Evolutionary conservation across 2,329 filamentous ascomycete genomes (phyloP), one percentile per base, ranked within the genome.

Genomic region (Penicillium sp.): DNA sequence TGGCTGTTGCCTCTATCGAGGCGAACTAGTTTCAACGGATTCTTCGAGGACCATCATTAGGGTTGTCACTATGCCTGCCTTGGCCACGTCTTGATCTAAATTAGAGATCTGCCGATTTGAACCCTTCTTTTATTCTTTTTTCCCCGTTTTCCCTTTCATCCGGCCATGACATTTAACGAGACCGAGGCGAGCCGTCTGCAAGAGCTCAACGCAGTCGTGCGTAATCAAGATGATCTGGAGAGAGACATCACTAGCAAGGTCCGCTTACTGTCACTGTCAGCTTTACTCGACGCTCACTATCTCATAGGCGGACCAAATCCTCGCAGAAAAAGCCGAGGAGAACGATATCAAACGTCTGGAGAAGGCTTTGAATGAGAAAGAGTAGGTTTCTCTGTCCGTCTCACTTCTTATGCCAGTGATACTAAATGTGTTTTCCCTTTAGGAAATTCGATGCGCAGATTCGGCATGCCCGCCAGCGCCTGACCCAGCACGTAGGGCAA

Each of bases 191-290:
- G 76, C 42, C 77, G 79, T 16, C 71, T 89, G 23, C 74, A 76
- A 47, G 78, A 78, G 35, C 71, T 89, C 32, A 82, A 85, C 4
- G 79, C 82, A 42, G 77, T 84, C 47, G 81, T 93, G 18, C 82
- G 88, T 47, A 83, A 95, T 60, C 91, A 97, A 66, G 85, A 90
- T 71, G 90, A 96, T 49, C 73, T 97, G 16, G 91, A 96, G 68
- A 80, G 89, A 51, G 89, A 95, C 61, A 94, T 97, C 53, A 78
- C 80, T 23, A 75, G 76, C 36, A 78, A 84, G 66, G 69, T 72
- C 59, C 40, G 42, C 22, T n/a, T 16, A 5, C 3, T 16, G 2
- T 29, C 24, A 18, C 14, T 6, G 8, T 9, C 3, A 16, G 23
- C 18, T 11, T 18, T 9, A 32, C 18, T 34, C 32, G 3, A 18